Evolutionary conservation across 345 rosid genomes (phyloP).

Genomic region (Brassica nigra): DNA sequence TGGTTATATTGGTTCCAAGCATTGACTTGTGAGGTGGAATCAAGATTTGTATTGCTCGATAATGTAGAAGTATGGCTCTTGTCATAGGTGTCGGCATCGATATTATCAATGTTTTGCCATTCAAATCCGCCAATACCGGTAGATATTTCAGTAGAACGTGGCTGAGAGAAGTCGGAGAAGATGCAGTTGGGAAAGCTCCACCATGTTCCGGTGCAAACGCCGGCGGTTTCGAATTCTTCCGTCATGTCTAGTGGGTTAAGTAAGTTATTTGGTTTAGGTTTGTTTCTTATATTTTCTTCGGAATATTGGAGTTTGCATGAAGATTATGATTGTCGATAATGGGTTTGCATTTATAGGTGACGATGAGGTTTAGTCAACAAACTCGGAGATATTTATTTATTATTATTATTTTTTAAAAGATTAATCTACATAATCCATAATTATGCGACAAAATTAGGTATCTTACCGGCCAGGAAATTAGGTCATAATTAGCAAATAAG

Average conservation of each 20-base stretch:
- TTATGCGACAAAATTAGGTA: constrained; percentile 16
- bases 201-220: constrained; percentile 64
- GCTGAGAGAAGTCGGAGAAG: constrained; percentile 48
- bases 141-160: constrained; percentile 37
- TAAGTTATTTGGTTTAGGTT: constrained; percentile 1
- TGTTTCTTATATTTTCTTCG: neutral
- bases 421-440: neutral
- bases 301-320: constrained; percentile 29
- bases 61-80: constrained; percentile 23
- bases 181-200: constrained; percentile 54
- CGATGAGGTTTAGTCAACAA: constrained; percentile 15
- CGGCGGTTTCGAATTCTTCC: constrained; percentile 49
- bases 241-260: constrained; percentile 29
- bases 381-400: neutral
- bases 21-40: constrained; percentile 52
- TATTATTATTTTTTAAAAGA: neutral
- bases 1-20: constrained; percentile 50
- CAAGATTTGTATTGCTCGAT: constrained; percentile 27
- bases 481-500: neutral
- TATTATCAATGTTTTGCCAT: constrained; percentile 38
- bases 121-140: constrained; percentile 40
- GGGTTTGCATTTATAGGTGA: constrained; percentile 16
- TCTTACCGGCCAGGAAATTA: constrained; percentile 1
- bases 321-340: neutral
- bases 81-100: constrained; percentile 40